These are phyloP conservation scores for Hypoxylon sp. DNA, from an alignment of 2,329 filamentous ascomycete genomes.

Conservation along the genomic window DNA sequence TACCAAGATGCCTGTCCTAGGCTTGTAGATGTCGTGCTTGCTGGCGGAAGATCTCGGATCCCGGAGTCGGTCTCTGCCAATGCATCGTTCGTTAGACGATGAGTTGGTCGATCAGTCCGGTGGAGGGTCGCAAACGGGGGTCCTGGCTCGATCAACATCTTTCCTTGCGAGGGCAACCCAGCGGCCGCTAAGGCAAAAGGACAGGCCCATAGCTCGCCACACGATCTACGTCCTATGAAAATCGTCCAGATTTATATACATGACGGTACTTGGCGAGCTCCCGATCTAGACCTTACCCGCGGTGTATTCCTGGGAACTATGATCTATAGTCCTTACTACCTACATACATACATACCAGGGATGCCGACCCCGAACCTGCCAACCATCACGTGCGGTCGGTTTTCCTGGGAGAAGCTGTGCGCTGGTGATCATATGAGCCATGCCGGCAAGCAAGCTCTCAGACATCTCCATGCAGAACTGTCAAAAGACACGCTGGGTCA, in stretches of 20 bases:
- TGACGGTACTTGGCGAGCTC: conserved; percentile 10
- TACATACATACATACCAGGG: too few relatives aligned
- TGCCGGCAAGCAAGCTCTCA: neutral
- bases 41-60: conserved; percentile 34
- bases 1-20: too few relatives aligned
- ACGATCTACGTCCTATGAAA: conserved; percentile 33
- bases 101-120: conserved; percentile 31
- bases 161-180: neutral
- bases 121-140: conserved; percentile 10
- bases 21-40: conserved; percentile 18
- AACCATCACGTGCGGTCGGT: conserved; percentile 24
- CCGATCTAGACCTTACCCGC: neutral
- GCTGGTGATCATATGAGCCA: conserved; percentile 25
- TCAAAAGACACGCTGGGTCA: conserved; percentile 2
- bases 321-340: conserved; percentile 3
- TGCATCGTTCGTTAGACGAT: conserved; percentile 22
- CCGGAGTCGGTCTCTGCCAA: conserved; percentile 33
- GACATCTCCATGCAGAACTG: neutral
- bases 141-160: conserved; percentile 19
- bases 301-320: conserved; percentile 4
- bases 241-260: conserved; percentile 32
- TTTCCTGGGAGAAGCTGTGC: conserved; percentile 26
- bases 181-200: neutral
- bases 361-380: conserved; percentile 28
- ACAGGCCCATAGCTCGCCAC: conserved; percentile 12